A percentile compares a stretch with the other conserved stretches of the same genome.
Evolutionary conservation across 176 grass and related monocot species (phyloP).

Genomic region (Triticum dicoccoides): DNA sequence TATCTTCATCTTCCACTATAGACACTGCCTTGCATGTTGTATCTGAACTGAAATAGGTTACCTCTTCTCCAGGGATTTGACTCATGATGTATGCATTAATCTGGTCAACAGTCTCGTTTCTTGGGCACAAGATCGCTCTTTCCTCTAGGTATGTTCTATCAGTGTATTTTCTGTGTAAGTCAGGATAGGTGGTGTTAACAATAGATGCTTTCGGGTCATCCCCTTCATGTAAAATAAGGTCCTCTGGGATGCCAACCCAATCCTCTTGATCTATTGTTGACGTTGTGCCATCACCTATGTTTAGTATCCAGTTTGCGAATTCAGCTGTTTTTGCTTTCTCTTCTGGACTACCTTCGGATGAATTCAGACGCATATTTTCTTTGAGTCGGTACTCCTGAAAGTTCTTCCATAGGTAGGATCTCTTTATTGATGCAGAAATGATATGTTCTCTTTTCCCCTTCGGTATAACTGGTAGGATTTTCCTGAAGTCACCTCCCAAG

Average conservation of each 20-base stretch:
- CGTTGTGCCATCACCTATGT: not conserved
- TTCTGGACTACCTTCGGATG: not conserved
- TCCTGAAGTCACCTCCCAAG: no score
- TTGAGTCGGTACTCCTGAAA: not conserved
- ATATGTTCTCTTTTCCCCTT: no score
- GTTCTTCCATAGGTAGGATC: not conserved
- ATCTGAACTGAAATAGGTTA: not conserved
- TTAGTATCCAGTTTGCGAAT: constrained; percentile 13
- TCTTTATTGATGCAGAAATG: no score
- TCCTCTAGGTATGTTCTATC: not conserved
- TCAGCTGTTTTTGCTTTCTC: not conserved
- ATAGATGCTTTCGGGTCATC: not conserved
- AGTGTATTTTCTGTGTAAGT: not conserved
- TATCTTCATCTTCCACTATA: not conserved
- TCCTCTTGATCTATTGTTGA: not conserved
- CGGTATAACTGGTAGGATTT: no score
- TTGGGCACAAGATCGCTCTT: not conserved
- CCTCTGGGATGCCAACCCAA: not conserved
- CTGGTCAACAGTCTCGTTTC: not conserved
- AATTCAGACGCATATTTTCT: constrained; percentile 4
- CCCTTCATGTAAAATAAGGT: no score
- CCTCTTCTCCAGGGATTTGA: no score
- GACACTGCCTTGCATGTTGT: not conserved
- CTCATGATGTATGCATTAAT: not conserved
- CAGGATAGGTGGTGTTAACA: not conserved